These are phyloP conservation scores for Candida maltosa DNA, from an alignment of 805 yeast genomes.

Conservation along the genomic window DNA sequence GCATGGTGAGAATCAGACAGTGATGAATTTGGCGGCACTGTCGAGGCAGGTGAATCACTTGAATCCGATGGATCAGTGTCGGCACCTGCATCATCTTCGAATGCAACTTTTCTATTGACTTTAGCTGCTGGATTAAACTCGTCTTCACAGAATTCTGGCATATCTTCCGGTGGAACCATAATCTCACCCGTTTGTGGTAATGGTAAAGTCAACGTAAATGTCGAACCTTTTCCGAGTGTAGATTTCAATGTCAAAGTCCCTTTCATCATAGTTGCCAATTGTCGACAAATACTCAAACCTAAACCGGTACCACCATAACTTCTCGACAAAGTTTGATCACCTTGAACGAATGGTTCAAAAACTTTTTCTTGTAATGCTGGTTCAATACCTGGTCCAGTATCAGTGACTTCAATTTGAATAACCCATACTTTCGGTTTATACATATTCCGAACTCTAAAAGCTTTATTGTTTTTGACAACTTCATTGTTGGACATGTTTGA, in stretches of 20 bases:
- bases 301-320: conserved; percentile 95
- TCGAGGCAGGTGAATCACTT: no score
- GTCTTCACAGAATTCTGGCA: conserved; percentile 54
- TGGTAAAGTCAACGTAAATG: conserved; percentile 78
- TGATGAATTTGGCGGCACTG: no score
- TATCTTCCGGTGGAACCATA: conserved; percentile 31
- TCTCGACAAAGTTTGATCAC: conserved; percentile 88
- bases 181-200: conserved; percentile 62
- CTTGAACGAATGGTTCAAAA: conserved; percentile 96
- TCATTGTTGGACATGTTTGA: conserved; percentile 21
- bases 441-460: conserved; percentile 30
- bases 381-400: conserved; percentile 94
- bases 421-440: conserved; percentile 50
- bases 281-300: conserved; percentile 86
- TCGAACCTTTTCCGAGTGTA: conserved; percentile 77
- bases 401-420: conserved; percentile 70
- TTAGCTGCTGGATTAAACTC: conserved; percentile 59
- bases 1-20: no score
- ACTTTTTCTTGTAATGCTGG: conserved; percentile 76
- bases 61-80: no score
- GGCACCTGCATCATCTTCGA: conserved; percentile 13
- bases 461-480: conserved; percentile 33
- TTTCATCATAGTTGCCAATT: conserved; percentile 85
- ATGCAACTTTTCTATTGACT: conserved; percentile 49
- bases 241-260: conserved; percentile 79